Conservation (phyloP, 495 filamentous ascomycete species). For the Xanthoparmelia taractica region DNA sequence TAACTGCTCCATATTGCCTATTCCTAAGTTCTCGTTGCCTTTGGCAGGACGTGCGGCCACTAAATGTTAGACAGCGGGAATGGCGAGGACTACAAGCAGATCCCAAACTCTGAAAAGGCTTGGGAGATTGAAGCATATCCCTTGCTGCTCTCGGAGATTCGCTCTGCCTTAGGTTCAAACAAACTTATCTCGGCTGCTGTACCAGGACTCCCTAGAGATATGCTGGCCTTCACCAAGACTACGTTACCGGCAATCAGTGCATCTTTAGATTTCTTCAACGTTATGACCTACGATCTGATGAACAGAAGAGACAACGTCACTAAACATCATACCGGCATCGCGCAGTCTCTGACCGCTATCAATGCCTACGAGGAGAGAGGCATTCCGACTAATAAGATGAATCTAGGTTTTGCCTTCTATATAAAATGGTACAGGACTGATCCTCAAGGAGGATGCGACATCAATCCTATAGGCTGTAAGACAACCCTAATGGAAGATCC, state of each 20-base stretch:
- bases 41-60: not conserved
- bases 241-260: conserved; percentile 55
- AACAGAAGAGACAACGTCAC: conserved; percentile 65
- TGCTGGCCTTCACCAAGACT: conserved; percentile 63
- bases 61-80: conserved; percentile 48
- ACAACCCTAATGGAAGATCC: conserved; percentile 58
- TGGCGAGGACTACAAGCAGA: conserved; percentile 63
- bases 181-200: conserved; percentile 65
- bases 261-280: conserved; percentile 65
- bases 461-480: conserved; percentile 52
- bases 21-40: not conserved
- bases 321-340: conserved; percentile 57
- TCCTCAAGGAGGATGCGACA: conserved; percentile 38
- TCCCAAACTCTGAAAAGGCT: conserved; percentile 53
- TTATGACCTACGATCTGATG: conserved; percentile 77
- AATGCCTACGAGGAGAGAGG: conserved; percentile 55
- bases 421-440: conserved; percentile 63
- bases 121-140: conserved; percentile 61
- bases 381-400: conserved; percentile 48
- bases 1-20: too few species aligned
- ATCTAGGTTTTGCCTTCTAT: conserved; percentile 71
- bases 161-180: conserved; percentile 49
- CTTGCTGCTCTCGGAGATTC: conserved; percentile 51
- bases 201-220: conserved; percentile 58
- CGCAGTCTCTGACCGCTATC: conserved; percentile 46